Evolutionary conservation across 768 basidiomycete species (phyloP), one percentile per base, ranked within the genome.

Genomic region (Termitomyces sp.): DNA sequence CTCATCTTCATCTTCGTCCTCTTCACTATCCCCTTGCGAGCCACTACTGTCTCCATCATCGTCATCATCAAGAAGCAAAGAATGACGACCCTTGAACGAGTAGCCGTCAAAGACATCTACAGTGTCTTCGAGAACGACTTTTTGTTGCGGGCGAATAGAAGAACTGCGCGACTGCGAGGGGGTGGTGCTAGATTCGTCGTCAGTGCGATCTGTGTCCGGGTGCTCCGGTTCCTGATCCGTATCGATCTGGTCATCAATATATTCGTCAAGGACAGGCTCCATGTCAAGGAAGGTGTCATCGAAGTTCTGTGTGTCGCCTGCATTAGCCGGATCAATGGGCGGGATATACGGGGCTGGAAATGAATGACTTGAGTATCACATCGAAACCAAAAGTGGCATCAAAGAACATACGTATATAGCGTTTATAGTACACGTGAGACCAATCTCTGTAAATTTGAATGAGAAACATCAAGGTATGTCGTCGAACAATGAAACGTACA

Each of bases 281-380:
- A 98, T 96, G 70, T 92, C 92, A 61, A 98, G 83, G 86, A 97
- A 98, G 45, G 92, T 88, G 64, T 96, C 92, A 73, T 98, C 96
- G 73, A 98, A 99, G 76, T 98, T 98, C 73, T 93, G 92, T 66
- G 93, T 96, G 83, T 99, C 97, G 68, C 88, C 87, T 63, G 95
- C 95, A 75, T 96, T 93, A 47, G 85, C 85, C 25, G 92, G 90
- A 72, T 96, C 92, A 70, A 94, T 92, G 36, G 90, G 90, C 15
- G 93, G 94, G 70, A 94, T 93, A 81, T 95, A 94, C 47, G 93
- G 93, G 76, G 94, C 92, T 94, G 66, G 17, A 59, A 57, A 32
- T 60, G 62, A 4, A 46, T 45, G 34, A 43, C 17, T 59, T 63
- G 5, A 63, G 48, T 14, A 53, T 37, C 20, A 40, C 37, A 17